phyloP scores from a whole-genome alignment of 257 asterid species.

The Solanum gandarillasii region DNA sequence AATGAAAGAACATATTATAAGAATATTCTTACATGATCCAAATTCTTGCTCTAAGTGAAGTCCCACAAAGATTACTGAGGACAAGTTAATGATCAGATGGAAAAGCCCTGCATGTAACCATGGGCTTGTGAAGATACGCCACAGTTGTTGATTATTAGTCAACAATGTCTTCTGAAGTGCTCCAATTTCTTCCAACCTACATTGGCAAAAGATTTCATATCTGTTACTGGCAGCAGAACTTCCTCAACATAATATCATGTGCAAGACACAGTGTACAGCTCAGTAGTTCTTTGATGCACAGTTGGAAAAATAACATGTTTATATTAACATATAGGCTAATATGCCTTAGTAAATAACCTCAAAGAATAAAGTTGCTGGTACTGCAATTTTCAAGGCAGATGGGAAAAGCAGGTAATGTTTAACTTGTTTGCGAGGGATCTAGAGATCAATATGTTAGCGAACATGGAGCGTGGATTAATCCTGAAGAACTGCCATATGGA shows the following conservation, averaged over 20 bases:
- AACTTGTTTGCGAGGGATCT: neutral
- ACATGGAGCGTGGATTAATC: neutral
- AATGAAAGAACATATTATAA: neutral
- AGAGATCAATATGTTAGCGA: neutral
- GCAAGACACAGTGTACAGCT: neutral
- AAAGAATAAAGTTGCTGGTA: neutral
- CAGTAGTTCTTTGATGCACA: neutral
- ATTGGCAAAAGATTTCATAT: neutral
- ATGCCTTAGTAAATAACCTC: neutral
- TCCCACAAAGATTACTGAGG: constrained; percentile 59
- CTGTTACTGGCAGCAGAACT: neutral
- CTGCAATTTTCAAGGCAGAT: neutral
- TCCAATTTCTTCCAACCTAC: constrained; percentile 64
- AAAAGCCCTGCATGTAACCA: constrained; percentile 80
- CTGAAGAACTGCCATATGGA: neutral
- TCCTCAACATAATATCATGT: neutral
- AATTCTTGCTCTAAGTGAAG: constrained; percentile 88
- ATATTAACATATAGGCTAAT: neutral
- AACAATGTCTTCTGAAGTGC: constrained; percentile 55
- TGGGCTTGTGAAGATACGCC: constrained; percentile 77
- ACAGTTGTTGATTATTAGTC: constrained; percentile 34
- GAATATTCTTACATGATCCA: constrained; percentile 51
- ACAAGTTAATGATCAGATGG: constrained; percentile 60
- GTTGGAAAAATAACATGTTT: neutral
- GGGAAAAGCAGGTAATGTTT: neutral